Evolutionary conservation across 2,329 filamentous ascomycete genomes (phyloP).

Genomic region (Fusarium graminum): DNA sequence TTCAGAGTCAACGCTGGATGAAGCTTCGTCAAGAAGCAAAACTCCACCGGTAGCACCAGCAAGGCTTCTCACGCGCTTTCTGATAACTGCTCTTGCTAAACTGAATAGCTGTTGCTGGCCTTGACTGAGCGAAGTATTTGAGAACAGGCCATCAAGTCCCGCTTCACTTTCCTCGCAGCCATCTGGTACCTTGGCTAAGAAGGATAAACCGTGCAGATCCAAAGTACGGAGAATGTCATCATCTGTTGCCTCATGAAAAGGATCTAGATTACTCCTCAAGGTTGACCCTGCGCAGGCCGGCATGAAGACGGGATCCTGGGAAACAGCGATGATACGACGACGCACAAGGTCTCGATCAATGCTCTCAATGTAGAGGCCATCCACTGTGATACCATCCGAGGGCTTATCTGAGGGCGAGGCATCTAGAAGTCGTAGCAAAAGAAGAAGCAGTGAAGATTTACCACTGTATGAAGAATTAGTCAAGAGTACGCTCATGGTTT

Average conservation of each 20-base stretch:
- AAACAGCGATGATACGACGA: conserved; percentile 61
- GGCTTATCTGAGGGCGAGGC: conserved; percentile 40
- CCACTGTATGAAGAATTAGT: conserved; percentile 49
- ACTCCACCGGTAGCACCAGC: conserved; percentile 34
- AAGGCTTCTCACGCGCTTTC: conserved; percentile 40
- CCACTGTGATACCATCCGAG: conserved; percentile 55
- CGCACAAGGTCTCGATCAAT: conserved; percentile 59
- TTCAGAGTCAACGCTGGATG: conserved; percentile 55
- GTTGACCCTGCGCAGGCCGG: conserved; percentile 48
- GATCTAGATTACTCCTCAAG: conserved; percentile 56
- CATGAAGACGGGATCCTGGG: conserved; percentile 66
- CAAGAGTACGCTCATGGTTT: background rate
- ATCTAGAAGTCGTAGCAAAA: conserved; percentile 57
- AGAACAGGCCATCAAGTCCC: conserved; percentile 53
- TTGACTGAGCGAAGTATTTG: conserved; percentile 55
- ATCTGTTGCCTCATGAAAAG: conserved; percentile 47
- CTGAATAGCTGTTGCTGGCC: conserved; percentile 74
- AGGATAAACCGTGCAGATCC: conserved; percentile 49
- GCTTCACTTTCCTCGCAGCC: conserved; percentile 51
- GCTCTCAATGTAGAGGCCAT: conserved; percentile 53
- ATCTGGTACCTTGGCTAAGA: conserved; percentile 38
- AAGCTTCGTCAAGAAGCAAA: conserved; percentile 59
- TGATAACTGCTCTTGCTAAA: conserved; percentile 69
- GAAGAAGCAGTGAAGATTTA: conserved; percentile 58
- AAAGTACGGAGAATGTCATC: conserved; percentile 51